Base-by-base conservation (phyloP, 345 rosid genomes). In the Rhizophora mangle region DNA sequence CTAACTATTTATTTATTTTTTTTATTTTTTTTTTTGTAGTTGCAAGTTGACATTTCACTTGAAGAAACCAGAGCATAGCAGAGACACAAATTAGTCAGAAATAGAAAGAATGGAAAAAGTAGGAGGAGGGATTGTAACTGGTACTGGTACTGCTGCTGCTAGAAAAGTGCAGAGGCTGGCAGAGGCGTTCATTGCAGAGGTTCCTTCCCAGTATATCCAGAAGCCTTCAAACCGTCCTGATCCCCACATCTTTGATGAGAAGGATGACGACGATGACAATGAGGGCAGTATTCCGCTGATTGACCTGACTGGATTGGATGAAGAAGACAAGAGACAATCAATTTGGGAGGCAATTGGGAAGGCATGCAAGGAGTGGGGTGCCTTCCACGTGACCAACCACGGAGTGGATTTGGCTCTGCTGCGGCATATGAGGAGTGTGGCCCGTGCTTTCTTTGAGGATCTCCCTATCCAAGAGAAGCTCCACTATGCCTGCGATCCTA, bases 331-430 rank as follows among this genome's bases (percentile, higher is more conserved):
- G 21, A 22, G 61, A 15, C 57, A 72, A 37, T 61, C 79, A 1
- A 73, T 79, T 21, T 74, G 68, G 6, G 80, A 82, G 55, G 75
- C 81, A 29, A 80, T 91, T 59, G 82, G 79, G 18, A 54, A 59
- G 3, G 91, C 95, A 30, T 94, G 96, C 76, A 76, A 81, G 51
- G 81, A 85, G 47, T 91, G 97, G 98, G 98, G 96, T 26, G 93
- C 85, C 66, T 93, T 93, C 87, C 91, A 91, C 51, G 91, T 91
- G 46, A 73, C 70, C 80, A 83, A 91, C 81, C 96, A 89, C 67
- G 88, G 94, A 27, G 87, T 89, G 55, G 83, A 92, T 8, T 18
- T 75, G 37, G 62, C 82, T 19, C 75, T 89, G 43, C 79, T 91
- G 32, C 81, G 82, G 57, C 83, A 73, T 47, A 84, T 89, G 16